phyloP scores from a whole-genome alignment of 2,329 filamentous ascomycete species.

The Nemania diffusa region DNA sequence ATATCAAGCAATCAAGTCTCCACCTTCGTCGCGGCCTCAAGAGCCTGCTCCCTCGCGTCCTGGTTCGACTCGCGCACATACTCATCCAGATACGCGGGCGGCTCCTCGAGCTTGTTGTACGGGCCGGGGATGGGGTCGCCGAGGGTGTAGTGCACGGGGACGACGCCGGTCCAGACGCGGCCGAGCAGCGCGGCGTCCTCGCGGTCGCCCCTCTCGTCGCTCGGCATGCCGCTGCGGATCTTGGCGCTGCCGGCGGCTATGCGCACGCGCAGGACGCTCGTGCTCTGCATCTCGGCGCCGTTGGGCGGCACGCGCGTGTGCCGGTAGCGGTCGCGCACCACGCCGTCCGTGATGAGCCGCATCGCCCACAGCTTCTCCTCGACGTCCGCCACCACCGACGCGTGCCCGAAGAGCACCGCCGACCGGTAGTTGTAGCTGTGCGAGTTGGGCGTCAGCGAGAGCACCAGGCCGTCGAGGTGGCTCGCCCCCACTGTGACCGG shows the following conservation, averaged over 20 bases:
- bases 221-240: slow-evolving; percentile 72
- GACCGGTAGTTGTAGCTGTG: slow-evolving; percentile 91
- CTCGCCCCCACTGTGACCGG: slow-evolving; percentile 79
- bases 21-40: slow-evolving; percentile 39
- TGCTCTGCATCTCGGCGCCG: slow-evolving; percentile 78
- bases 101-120: slow-evolving; percentile 66
- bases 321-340: slow-evolving; percentile 75
- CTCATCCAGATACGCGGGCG: slow-evolving; percentile 70
- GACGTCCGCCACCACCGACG: slow-evolving; percentile 70
- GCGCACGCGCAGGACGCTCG: slow-evolving; percentile 74
- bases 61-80: slow-evolving; percentile 54
- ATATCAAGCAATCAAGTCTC: background rate
- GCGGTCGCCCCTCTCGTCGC: slow-evolving; percentile 62
- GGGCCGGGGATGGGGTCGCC: slow-evolving; percentile 71
- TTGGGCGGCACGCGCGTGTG: slow-evolving; percentile 73
- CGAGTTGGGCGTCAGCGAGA: slow-evolving; percentile 80
- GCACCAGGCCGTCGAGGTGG: slow-evolving; percentile 81
- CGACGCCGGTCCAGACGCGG: slow-evolving; percentile 65
- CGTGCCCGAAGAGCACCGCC: slow-evolving; percentile 80
- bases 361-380: slow-evolving; percentile 83
- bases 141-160: slow-evolving; percentile 71
- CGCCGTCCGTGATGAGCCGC: slow-evolving; percentile 78
- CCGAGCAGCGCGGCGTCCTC: slow-evolving; percentile 55
- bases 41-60: slow-evolving; percentile 34
- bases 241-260: slow-evolving; percentile 81